phyloP scores from a whole-genome alignment of 2,329 filamentous ascomycete species.

The Myriangium duriaei region DNA sequence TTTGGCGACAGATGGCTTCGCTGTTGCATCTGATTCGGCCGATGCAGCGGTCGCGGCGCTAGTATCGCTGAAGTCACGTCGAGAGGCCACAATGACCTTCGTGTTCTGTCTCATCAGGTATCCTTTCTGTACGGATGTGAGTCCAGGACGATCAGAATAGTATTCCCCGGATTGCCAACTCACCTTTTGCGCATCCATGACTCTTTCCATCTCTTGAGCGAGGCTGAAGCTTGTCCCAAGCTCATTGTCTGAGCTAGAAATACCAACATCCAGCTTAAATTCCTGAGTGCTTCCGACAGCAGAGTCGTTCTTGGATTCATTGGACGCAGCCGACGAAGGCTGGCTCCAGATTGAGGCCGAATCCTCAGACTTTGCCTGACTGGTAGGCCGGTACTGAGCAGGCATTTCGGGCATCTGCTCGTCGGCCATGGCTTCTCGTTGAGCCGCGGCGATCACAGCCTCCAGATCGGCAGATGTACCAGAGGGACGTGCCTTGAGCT shows the following conservation, averaged over 20 bases:
- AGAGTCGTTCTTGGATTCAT: slow-evolving; percentile 19
- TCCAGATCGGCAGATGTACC: slow-evolving; percentile 73
- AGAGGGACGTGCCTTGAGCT: slow-evolving; percentile 78
- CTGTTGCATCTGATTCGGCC: slow-evolving; percentile 3
- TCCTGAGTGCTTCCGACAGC: slow-evolving; percentile 14
- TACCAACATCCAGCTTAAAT: slow-evolving; percentile 55
- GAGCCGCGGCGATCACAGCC: slow-evolving; percentile 60
- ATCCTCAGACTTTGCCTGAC: slow-evolving; percentile 10
- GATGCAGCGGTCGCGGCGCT: slow-evolving; percentile 32
- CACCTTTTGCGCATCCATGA: slow-evolving; percentile 97
- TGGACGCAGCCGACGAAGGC: slow-evolving; percentile 15
- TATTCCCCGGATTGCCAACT: slow-evolving; percentile 26
- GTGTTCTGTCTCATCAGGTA: slow-evolving; percentile 99
- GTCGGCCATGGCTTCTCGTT: slow-evolving; percentile 59
- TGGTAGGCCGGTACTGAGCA: slow-evolving; percentile 18
- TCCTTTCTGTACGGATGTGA: slow-evolving; percentile 61
- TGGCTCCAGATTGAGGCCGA: slow-evolving; percentile 12
- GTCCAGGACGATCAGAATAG: slow-evolving; percentile 1
- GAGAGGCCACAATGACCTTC: slow-evolving; percentile 87
- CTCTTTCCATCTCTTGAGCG: slow-evolving; percentile 84
- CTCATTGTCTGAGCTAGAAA: slow-evolving; percentile 57
- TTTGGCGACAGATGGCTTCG: slow-evolving; percentile 9
- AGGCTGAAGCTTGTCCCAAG: slow-evolving; percentile 73
- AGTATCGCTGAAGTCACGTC: slow-evolving; percentile 44
- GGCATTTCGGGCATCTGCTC: slow-evolving; percentile 40